These are phyloP conservation scores for Termitomyces titanicus DNA, from an alignment of 768 basidiomycete species.

Conservation along the genomic window DNA sequence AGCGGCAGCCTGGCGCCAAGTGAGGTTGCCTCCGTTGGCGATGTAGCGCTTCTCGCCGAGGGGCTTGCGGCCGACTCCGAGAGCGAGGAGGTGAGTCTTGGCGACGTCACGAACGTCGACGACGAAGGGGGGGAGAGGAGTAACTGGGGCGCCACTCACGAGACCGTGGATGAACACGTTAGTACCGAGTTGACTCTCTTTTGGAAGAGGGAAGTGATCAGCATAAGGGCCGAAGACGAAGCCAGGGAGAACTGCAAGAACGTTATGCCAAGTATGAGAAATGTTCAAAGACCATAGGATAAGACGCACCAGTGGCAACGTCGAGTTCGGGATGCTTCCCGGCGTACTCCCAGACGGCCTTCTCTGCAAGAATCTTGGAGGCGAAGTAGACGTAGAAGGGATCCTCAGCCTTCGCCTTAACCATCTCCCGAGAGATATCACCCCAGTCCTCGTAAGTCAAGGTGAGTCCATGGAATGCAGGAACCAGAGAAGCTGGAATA, in stretches of 20 bases:
- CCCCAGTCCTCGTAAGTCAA: slow-evolving; percentile 32
- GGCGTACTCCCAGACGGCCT: slow-evolving; percentile 39
- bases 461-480: slow-evolving; percentile 19
- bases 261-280: neutral
- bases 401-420: slow-evolving; percentile 21
- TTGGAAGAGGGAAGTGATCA: slow-evolving; percentile 25
- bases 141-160: slow-evolving; percentile 21
- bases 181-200: slow-evolving; percentile 22
- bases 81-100: slow-evolving; percentile 28
- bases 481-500: slow-evolving; percentile 17
- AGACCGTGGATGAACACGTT: slow-evolving; percentile 26
- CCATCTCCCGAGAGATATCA: slow-evolving; percentile 26
- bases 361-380: slow-evolving; percentile 39
- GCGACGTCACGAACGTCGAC: slow-evolving; percentile 36
- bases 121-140: slow-evolving; percentile 24
- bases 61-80: slow-evolving; percentile 21
- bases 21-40: slow-evolving; percentile 22
- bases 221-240: slow-evolving; percentile 36
- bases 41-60: slow-evolving; percentile 27
- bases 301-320: slow-evolving; percentile 32
- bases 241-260: slow-evolving; percentile 29
- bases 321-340: slow-evolving; percentile 34
- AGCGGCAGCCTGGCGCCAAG: slow-evolving; percentile 27
- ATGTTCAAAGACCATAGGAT: neutral
- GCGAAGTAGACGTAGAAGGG: slow-evolving; percentile 35